phyloP scores from a whole-genome alignment of 805 yeast species.

The Starmerella bacillaris region DNA sequence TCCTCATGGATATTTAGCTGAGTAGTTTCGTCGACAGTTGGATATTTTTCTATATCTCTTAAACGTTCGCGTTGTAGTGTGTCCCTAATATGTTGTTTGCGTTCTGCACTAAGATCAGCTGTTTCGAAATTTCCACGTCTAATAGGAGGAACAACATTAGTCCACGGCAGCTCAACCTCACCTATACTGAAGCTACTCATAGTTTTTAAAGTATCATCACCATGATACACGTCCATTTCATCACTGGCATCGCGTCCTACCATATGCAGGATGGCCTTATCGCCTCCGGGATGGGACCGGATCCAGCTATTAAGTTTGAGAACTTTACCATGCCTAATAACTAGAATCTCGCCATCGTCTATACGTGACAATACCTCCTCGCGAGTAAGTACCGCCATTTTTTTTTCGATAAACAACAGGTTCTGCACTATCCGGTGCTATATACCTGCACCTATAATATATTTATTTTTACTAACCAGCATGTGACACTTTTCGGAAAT shows the following conservation, averaged over 20 bases:
- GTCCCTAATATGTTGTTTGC: slow-evolving; percentile 33
- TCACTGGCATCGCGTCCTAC: slow-evolving; percentile 82
- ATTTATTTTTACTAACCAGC: too few relatives aligned
- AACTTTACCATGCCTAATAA: slow-evolving; percentile 44
- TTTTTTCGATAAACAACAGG: too few relatives aligned
- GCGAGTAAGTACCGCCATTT: slow-evolving; percentile 20
- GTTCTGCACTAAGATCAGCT: slow-evolving; percentile 23
- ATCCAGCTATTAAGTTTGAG: slow-evolving; percentile 57
- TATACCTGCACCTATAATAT: too few relatives aligned
- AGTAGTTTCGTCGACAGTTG: slow-evolving; percentile 48
- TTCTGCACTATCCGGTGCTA: too few relatives aligned
- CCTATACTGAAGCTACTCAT: slow-evolving; percentile 54
- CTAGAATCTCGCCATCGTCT: slow-evolving; percentile 49
- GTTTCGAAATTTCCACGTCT: slow-evolving; percentile 49
- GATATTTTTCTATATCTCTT: slow-evolving; percentile 39
- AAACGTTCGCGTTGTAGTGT: slow-evolving; percentile 41
- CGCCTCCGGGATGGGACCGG: slow-evolving; percentile 72
- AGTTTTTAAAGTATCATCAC: slow-evolving; percentile 34
- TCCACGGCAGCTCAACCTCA: slow-evolving; percentile 44
- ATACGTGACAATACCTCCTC: slow-evolving; percentile 41
- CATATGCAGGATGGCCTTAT: slow-evolving; percentile 64
- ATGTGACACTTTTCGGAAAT: too few relatives aligned
- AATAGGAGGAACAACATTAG: slow-evolving; percentile 66
- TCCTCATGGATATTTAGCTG: slow-evolving; percentile 39
- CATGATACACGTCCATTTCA: slow-evolving; percentile 74